A percentile compares a stretch with the other conserved stretches of the same genome.
phyloP scores from a whole-genome alignment of 73 alveolate species.

The Paramecium biaurelia region DNA sequence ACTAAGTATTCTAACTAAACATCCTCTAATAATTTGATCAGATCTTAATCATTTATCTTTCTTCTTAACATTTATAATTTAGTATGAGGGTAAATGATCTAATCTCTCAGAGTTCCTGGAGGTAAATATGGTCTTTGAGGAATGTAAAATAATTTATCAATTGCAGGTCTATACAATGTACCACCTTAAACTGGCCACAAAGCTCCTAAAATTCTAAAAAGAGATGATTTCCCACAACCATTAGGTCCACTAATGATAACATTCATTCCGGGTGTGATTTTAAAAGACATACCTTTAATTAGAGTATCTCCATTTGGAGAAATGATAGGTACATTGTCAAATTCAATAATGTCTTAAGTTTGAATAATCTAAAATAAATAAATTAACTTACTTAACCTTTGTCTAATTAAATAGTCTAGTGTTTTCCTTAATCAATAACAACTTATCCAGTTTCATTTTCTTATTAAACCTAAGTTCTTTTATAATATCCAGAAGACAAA shows the following conservation, averaged over 20 bases:
- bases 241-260: slow-evolving; percentile 91
- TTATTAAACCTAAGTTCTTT: slow-evolving; percentile 37
- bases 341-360: slow-evolving; percentile 66
- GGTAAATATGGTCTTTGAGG: slow-evolving; percentile 95
- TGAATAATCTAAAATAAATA: background rate
- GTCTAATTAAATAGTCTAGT: slow-evolving; percentile 10
- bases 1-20: slow-evolving; percentile 55
- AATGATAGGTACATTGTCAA: slow-evolving; percentile 86
- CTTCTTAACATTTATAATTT: slow-evolving; percentile 56
- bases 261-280: slow-evolving; percentile 85
- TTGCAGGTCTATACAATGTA: slow-evolving; percentile 77
- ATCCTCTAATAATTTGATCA: slow-evolving; percentile 44
- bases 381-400: background rate
- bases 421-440: background rate
- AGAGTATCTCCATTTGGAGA: slow-evolving; percentile 91
- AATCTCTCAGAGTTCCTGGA: slow-evolving; percentile 90
- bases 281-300: slow-evolving; percentile 77
- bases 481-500: slow-evolving; percentile 61
- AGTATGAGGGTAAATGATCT: slow-evolving; percentile 89
- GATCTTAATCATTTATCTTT: slow-evolving; percentile 49
- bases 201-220: slow-evolving; percentile 93
- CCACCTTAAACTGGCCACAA: slow-evolving; percentile 95
- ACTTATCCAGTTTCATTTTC: slow-evolving; percentile 17
- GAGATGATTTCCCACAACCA: slow-evolving; percentile 94
- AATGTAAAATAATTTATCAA: slow-evolving; percentile 80